Conservation (phyloP, 2,329 filamentous ascomycete species). For the Nothopassalora personata region DNA sequence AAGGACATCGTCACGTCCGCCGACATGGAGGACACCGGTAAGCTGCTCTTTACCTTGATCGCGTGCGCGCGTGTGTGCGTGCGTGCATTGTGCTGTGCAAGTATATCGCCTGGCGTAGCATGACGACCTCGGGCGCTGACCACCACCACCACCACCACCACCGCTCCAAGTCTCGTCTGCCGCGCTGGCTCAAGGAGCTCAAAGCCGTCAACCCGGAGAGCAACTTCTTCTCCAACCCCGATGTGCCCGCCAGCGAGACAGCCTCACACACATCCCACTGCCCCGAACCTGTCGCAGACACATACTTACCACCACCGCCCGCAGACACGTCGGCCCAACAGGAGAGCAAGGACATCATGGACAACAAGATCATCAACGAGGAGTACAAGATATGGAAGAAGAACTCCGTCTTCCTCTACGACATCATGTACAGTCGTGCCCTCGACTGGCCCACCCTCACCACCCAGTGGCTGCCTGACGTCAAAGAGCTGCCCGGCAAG, state of each 20-base stretch:
- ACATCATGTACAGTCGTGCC: conserved; percentile 91
- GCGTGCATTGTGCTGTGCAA: not conserved
- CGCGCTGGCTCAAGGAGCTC: conserved; percentile 2
- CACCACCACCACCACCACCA: not conserved
- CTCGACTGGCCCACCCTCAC: conserved; percentile 97
- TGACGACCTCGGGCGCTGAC: conserved; percentile 2
- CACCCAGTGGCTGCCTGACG: conserved; percentile 96
- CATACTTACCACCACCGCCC: not conserved
- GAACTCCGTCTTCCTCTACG: conserved; percentile 96
- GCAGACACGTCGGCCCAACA: conserved; percentile 18
- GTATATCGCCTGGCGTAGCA: not conserved
- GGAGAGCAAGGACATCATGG: conserved; percentile 38
- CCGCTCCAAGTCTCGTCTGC: not conserved
- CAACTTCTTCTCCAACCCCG: conserved; percentile 13
- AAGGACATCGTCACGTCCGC: not conserved
- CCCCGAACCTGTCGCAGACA: not conserved
- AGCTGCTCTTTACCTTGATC: conserved; percentile 4
- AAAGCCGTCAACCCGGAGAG: conserved; percentile 9
- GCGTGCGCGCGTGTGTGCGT: not conserved
- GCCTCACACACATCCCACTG: conserved; percentile 1
- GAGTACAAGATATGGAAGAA: conserved; percentile 99
- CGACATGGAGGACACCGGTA: conserved; percentile 21
- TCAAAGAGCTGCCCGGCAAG: conserved; percentile 69
- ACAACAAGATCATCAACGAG: conserved; percentile 91
- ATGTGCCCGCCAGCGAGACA: conserved; percentile 7